These are phyloP conservation scores for Neonectria hederae DNA, from an alignment of 2,329 filamentous ascomycete species.

Conservation along the genomic window DNA sequence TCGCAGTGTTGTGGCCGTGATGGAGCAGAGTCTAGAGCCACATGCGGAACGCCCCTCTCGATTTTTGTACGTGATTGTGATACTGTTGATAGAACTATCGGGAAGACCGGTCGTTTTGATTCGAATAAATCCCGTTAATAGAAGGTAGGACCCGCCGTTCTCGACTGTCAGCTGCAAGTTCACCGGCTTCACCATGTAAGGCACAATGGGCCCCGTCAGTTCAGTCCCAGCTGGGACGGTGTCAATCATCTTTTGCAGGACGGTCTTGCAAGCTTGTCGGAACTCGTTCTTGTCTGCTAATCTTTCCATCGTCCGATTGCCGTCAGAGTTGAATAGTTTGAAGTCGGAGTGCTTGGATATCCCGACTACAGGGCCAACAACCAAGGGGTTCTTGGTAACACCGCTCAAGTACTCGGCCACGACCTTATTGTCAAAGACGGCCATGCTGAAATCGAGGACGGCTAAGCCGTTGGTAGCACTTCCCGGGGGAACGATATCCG, in stretches of 20 bases:
- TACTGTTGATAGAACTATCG: slow-evolving; percentile 53
- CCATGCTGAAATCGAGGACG: slow-evolving; percentile 58
- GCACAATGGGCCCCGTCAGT: slow-evolving; percentile 61
- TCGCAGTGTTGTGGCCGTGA: slow-evolving; percentile 60
- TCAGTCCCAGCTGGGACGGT: slow-evolving; percentile 61
- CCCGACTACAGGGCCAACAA: slow-evolving; percentile 59
- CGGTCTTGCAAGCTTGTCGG: slow-evolving; percentile 56
- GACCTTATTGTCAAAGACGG: slow-evolving; percentile 64
- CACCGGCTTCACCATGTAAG: slow-evolving; percentile 69
- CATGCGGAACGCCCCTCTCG: slow-evolving; percentile 60
- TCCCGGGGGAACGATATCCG: slow-evolving; percentile 59
- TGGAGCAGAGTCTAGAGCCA: slow-evolving; percentile 53
- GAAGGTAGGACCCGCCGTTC: slow-evolving; percentile 57
- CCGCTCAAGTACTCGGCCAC: slow-evolving; percentile 66
- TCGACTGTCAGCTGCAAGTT: slow-evolving; percentile 64
- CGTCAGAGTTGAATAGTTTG: slow-evolving; percentile 64
- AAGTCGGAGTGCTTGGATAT: slow-evolving; percentile 62
- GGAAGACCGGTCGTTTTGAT: slow-evolving; percentile 62
- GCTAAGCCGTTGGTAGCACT: slow-evolving; percentile 55
- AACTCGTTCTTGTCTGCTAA: slow-evolving; percentile 58
- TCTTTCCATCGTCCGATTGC: slow-evolving; percentile 62
- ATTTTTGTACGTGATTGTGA: slow-evolving; percentile 66
- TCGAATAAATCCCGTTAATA: slow-evolving; percentile 65
- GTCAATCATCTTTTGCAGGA: slow-evolving; percentile 71
- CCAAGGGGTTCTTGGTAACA: slow-evolving; percentile 63